A percentile compares a stretch with the other conserved stretches of the same genome.
Conservation (phyloP, 2,329 filamentous ascomycete species). For the Diaporthe capsici region DNA sequence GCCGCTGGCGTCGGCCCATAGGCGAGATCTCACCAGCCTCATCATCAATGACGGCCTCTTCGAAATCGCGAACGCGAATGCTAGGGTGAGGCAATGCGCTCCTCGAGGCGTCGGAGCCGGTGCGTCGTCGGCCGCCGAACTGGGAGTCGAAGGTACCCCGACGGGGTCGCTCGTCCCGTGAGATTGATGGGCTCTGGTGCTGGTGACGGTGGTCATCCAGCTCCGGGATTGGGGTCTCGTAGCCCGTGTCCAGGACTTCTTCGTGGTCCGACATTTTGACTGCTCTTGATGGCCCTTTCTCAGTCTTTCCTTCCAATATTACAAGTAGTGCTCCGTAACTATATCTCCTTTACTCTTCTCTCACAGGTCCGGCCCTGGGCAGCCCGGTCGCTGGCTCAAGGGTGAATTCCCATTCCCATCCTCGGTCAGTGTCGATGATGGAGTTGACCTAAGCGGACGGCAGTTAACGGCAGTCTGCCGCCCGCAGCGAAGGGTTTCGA, state of each 20-base stretch:
- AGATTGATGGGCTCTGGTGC: constrained; percentile 61
- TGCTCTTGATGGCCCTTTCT: constrained; percentile 47
- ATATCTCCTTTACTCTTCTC: constrained; percentile 23
- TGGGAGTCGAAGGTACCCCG: constrained; percentile 83
- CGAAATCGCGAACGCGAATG: constrained; percentile 81
- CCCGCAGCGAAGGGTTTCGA: constrained; percentile 46
- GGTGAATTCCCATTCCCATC: constrained; percentile 42
- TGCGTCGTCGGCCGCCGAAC: constrained; percentile 64
- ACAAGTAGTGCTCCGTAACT: constrained; percentile 1
- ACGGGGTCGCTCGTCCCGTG: constrained; percentile 72
- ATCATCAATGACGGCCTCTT: constrained; percentile 87
- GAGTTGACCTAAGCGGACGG: constrained; percentile 49
- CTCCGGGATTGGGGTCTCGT: constrained; percentile 81
- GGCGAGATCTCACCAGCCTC: constrained; percentile 67
- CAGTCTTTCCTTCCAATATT: constrained; percentile 11
- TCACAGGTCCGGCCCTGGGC: constrained; percentile 26
- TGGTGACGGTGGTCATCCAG: constrained; percentile 87
- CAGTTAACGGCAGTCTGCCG: constrained; percentile 52
- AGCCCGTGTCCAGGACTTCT: constrained; percentile 73
- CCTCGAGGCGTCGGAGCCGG: constrained; percentile 50
- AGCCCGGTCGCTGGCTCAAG: constrained; percentile 40
- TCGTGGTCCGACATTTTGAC: constrained; percentile 78
- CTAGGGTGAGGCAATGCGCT: constrained; percentile 57
- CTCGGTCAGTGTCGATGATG: constrained; percentile 34
- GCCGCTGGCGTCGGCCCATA: constrained; percentile 61